Evolutionary conservation across 768 basidiomycete genomes (phyloP), one percentile per base, ranked within the genome.

Genomic region (Leccinum subgranulosum): DNA sequence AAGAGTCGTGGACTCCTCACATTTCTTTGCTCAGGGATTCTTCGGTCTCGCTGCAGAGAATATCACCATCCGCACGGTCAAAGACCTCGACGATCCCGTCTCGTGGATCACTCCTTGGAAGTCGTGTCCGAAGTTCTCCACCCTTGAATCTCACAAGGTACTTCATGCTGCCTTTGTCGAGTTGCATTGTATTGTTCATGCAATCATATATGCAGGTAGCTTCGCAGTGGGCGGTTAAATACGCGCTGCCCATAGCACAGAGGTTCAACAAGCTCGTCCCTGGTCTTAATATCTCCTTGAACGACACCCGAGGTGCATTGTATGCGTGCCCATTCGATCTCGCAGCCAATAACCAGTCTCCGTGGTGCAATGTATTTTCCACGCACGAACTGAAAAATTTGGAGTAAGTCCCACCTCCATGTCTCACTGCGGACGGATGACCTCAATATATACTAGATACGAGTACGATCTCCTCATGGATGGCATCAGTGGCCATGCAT

Each of bases 311-410:
- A 53, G 77, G 77, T 28, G 76, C 76, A 47, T 63, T 79, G 21
- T 79, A 75, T 60, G 76, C 74, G 15, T 76, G 75, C 49, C 75
- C 76, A 39, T 79, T 74, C 53, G 76, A 77, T 60, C 66, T 75
- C 39, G 77, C 76, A 7, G 69, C 72, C 19, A 64, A 64, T 49
- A 67, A 68, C 28, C 59, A 55, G 33, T 76, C 78, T 33, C 75
- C 77, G 7, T 78, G 76, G 78, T 79, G 75, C 57, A 61, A 60
- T 36, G 71, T 69, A 47, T 79, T 80, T 67, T 64, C 64, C 14
- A 57, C 46, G 14, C 55, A 48, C 23, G 78, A 79, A 60, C 64
- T 78, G 39, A 62, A 62, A 51, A 53, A 66, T 45, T 69, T 77
- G 51, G 76, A 77, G 74, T 76, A 62, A 46, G 75, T 62, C 36